These are phyloP conservation scores for Verticillium dahliae DNA, from an alignment of 2,329 filamentous ascomycete species.

Conservation along the genomic window DNA sequence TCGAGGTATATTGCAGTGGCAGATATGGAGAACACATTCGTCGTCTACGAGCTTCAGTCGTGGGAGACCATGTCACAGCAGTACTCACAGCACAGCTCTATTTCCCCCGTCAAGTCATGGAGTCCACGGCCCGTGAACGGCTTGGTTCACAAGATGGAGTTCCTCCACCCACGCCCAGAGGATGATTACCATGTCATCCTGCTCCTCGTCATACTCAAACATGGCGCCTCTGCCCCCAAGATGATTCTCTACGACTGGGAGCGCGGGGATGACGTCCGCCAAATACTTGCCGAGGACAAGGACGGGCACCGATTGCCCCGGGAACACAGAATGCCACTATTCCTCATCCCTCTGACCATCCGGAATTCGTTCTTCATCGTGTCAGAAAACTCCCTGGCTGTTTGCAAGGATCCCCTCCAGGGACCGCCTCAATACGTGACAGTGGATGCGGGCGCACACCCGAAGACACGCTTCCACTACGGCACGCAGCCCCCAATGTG, in stretches of 20 bases:
- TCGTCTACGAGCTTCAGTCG: slow-evolving; percentile 63
- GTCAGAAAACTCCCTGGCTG: slow-evolving; percentile 50
- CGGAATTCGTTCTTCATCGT: slow-evolving; percentile 66
- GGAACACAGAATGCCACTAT: slow-evolving; percentile 53
- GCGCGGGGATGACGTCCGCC: slow-evolving; percentile 37
- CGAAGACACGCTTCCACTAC: slow-evolving; percentile 37
- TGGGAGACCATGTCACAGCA: slow-evolving; percentile 43
- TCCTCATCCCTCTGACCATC: slow-evolving; percentile 67
- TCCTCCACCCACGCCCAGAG: slow-evolving; percentile 63
- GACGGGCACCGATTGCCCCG: slow-evolving; percentile 42
- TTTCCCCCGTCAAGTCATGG: slow-evolving; percentile 51
- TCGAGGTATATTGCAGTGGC: slow-evolving; percentile 63
- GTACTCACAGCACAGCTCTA: slow-evolving; percentile 34
- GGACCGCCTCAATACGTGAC: slow-evolving; percentile 41
- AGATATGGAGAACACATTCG: slow-evolving; percentile 62
- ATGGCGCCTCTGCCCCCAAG: slow-evolving; percentile 34
- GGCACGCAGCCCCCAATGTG: slow-evolving; percentile 54
- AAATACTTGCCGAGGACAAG: slow-evolving; percentile 38
- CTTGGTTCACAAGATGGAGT: slow-evolving; percentile 80
- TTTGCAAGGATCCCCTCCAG: slow-evolving; percentile 48
- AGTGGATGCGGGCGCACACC: slow-evolving; percentile 32
- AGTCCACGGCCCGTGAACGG: slow-evolving; percentile 51
- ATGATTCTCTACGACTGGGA: slow-evolving; percentile 58
- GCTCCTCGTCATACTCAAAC: slow-evolving; percentile 52
- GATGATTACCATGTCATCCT: slow-evolving; percentile 71